Evolutionary conservation across 2,329 filamentous ascomycete species (phyloP), one percentile per base, ranked within the genome.

Genomic region (Diplodia seriata): DNA sequence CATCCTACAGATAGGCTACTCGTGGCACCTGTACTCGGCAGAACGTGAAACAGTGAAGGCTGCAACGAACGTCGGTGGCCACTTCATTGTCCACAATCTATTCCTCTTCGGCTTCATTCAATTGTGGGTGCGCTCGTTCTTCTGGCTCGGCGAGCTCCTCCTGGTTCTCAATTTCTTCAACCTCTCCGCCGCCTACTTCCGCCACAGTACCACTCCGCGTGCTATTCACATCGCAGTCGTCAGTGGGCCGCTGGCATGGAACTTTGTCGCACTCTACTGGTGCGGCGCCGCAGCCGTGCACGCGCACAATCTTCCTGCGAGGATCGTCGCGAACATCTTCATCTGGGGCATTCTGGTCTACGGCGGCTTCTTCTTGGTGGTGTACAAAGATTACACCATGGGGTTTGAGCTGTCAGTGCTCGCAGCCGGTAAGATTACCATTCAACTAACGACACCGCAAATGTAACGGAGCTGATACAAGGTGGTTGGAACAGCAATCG

Each of bases 81-180:
- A 97, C 83, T 97, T 94, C 80, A 93, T 96, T 77, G 77, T 91
- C 73, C 91, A 93, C 85, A 97, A 97, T 79, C 81, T 97, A 51
- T 85, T 97, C 69, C 87, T 93, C 78, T 91, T 94, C 72, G 88
- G 86, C 72, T 97, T 93, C 78, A 86, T 96, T 73, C 88, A 94
- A 83, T 87, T 97, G 70, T 97, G 94, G 83, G 90, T 91, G 65
- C 88, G 90, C 73, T 87, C 84, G 59, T 86, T 91, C 78, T 95
- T 94, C 81, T 85, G 87, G 82, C 88, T 89, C 80, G 89, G 91
- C 11, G 90, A 94, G 81, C 69, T 96, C 57, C 85, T 97, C 62
- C 81, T 96, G 69, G 81, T 93, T 70, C 78, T 91, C 82, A 95
- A 97, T 83, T 91, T 95, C 77, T 83, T 92, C 83, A 96, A 96